phyloP scores from a whole-genome alignment of 768 basidiomycete species.

The Lactarius vividus region DNA sequence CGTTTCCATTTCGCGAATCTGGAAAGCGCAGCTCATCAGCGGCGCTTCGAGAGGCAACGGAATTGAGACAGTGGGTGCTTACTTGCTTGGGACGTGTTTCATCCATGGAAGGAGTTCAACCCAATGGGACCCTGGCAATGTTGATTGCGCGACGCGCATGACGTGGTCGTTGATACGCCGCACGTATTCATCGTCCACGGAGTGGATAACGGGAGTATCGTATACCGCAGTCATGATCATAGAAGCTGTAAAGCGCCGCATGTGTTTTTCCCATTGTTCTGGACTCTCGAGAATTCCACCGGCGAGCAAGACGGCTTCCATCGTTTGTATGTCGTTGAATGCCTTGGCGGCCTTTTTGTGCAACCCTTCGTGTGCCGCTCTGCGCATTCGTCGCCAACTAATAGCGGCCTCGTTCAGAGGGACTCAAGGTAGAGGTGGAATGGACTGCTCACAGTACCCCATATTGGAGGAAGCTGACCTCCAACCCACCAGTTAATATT shows the following conservation, averaged over 20 bases:
- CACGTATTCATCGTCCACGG: slow-evolving; percentile 18
- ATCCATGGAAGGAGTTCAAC: slow-evolving; percentile 27
- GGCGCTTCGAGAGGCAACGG: background rate
- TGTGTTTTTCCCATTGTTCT: slow-evolving; percentile 21
- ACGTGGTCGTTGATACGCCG: slow-evolving; percentile 24
- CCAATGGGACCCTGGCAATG: slow-evolving; percentile 21
- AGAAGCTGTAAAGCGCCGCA: slow-evolving; percentile 26
- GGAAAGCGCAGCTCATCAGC: background rate
- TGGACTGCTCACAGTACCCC: slow-evolving; percentile 17
- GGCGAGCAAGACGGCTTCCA: slow-evolving; percentile 21
- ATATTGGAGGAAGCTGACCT: slow-evolving; percentile 23
- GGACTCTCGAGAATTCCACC: slow-evolving; percentile 17
- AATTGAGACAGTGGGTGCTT: background rate
- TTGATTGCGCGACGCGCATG: slow-evolving; percentile 17
- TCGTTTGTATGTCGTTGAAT: slow-evolving; percentile 22
- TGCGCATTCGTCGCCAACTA: slow-evolving; percentile 24
- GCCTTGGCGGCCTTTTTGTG: slow-evolving; percentile 20
- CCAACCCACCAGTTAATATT: slow-evolving; percentile 24
- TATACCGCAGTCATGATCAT: slow-evolving; percentile 28
- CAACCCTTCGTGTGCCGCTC: slow-evolving; percentile 25
- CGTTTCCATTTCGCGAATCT: slow-evolving; percentile 27
- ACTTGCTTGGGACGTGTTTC: slow-evolving; percentile 26
- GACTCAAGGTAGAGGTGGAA: background rate
- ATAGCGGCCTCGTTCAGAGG: background rate
- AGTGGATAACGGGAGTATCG: slow-evolving; percentile 19